A percentile compares a stretch with the other conserved stretches of the same genome.
Conservation (phyloP, 2,329 filamentous ascomycete species). For the Fusarium albidum region DNA sequence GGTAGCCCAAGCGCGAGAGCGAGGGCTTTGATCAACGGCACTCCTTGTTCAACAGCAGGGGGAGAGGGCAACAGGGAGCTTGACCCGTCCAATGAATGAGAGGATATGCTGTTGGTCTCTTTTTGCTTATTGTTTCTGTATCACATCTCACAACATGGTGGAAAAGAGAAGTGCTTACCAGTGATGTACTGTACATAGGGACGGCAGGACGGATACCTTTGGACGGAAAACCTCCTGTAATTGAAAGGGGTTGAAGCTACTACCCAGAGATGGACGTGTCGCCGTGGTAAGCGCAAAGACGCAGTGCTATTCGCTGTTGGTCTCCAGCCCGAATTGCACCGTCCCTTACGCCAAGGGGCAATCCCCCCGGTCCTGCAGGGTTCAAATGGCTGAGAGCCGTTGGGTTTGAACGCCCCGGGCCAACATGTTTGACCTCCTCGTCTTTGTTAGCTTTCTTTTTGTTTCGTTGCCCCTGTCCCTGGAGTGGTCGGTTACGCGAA, state of each 20-base stretch:
- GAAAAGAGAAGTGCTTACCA: not conserved
- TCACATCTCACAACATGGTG: conserved; percentile 15
- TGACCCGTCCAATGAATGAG: conserved; percentile 20
- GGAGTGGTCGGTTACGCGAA: not conserved
- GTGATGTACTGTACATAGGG: too few relatives aligned
- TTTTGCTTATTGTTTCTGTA: conserved; percentile 16
- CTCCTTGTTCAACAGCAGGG: conserved; percentile 20
- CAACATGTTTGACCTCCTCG: not conserved
- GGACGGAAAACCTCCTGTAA: conserved; percentile 1
- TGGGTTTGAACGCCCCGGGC: not conserved
- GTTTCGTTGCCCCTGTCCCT: not conserved
- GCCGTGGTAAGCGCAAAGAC: conserved; percentile 26
- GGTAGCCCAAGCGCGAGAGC: conserved; percentile 25
- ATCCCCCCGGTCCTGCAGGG: conserved; percentile 6
- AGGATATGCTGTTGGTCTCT: not conserved
- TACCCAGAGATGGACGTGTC: conserved; percentile 7
- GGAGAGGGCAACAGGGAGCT: conserved; percentile 13
- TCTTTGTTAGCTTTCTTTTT: not conserved
- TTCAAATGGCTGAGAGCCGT: conserved; percentile 15
- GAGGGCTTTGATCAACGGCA: conserved; percentile 24
- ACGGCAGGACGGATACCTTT: not conserved
- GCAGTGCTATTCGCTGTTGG: too few relatives aligned
- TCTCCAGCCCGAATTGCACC: not conserved
- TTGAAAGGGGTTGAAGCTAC: conserved; percentile 17
- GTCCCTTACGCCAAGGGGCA: conserved; percentile 13